Conservation (phyloP, 2,329 filamentous ascomycete genomes). For the Ceratocystis colombiana region DNA sequence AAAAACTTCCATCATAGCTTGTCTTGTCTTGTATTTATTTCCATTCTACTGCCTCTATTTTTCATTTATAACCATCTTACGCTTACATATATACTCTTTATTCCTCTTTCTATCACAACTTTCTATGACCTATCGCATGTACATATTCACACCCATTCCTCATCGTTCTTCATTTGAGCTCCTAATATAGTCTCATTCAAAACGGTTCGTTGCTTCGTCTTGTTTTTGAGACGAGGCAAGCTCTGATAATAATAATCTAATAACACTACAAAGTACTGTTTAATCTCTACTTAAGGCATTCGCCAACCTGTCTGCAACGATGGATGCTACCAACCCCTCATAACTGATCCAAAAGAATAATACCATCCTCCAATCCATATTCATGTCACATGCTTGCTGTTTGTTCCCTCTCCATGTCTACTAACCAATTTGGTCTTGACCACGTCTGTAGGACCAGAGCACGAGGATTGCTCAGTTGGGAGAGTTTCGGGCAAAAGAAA, state of each 20-base stretch:
- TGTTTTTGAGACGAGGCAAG: background rate
- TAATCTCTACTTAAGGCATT: slow-evolving; percentile 10
- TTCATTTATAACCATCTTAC: background rate
- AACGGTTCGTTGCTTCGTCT: background rate
- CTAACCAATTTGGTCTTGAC: background rate
- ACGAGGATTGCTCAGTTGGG: background rate
- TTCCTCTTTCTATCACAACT: background rate
- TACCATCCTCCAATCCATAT: background rate
- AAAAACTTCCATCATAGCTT: background rate
- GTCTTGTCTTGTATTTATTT: background rate
- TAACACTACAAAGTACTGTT: slow-evolving; percentile 9
- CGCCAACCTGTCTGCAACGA: background rate
- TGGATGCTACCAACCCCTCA: background rate
- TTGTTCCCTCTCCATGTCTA: background rate
- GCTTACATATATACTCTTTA: background rate
- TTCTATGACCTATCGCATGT: background rate
- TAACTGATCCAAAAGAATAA: background rate
- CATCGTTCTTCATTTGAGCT: background rate
- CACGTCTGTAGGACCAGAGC: background rate
- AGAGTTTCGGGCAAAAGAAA: background rate
- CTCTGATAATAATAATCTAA: slow-evolving; percentile 4
- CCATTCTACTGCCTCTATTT: background rate
- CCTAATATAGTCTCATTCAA: background rate
- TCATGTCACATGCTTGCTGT: background rate
- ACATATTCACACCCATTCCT: background rate